Percentiles rank a stretch among this genome's conserved stretches.
Conservation (phyloP, 176 grass and related monocot genomes). For the Musa itinerans region DNA sequence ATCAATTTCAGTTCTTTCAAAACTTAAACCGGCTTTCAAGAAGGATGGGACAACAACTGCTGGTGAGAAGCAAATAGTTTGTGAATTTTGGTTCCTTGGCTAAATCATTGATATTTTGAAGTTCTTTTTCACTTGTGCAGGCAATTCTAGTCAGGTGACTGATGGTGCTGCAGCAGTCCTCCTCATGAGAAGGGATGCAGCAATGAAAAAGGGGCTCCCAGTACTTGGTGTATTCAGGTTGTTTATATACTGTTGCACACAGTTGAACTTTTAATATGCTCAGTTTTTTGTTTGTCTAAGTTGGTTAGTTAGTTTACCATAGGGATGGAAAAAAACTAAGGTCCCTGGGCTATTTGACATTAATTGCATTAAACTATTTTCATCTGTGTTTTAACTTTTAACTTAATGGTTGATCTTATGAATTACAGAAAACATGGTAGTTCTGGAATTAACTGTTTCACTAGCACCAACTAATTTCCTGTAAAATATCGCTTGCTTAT, state of each 20-base stretch:
- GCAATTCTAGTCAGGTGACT: constrained; percentile 88
- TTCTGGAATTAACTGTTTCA: too few species aligned
- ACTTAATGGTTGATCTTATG: not conserved
- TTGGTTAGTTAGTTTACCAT: not conserved
- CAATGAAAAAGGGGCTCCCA: constrained; percentile 64
- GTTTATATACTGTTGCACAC: not conserved
- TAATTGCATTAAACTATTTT: too few species aligned
- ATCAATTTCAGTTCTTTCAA: constrained; percentile 56
- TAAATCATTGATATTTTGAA: not conserved
- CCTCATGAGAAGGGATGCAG: constrained; percentile 80
- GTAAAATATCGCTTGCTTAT: too few species aligned
- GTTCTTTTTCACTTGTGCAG: constrained; percentile 12
- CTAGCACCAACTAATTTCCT: too few species aligned
- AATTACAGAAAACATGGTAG: not conserved
- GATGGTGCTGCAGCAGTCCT: constrained; percentile 88
- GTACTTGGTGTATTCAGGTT: constrained; percentile 75
- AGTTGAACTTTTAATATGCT: not conserved
- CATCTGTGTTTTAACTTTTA: too few species aligned
- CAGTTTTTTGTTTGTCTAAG: not conserved
- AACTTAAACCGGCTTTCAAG: constrained; percentile 91
- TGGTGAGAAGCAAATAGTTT: constrained; percentile 28
- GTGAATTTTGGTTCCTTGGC: not conserved
- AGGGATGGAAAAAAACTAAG: not conserved
- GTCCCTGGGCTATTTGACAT: not conserved
- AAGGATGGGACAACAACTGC: constrained; percentile 90